Base-by-base conservation (phyloP, 352 stramenopile genomes). In the Pythium rhizo-oryzae region DNA sequence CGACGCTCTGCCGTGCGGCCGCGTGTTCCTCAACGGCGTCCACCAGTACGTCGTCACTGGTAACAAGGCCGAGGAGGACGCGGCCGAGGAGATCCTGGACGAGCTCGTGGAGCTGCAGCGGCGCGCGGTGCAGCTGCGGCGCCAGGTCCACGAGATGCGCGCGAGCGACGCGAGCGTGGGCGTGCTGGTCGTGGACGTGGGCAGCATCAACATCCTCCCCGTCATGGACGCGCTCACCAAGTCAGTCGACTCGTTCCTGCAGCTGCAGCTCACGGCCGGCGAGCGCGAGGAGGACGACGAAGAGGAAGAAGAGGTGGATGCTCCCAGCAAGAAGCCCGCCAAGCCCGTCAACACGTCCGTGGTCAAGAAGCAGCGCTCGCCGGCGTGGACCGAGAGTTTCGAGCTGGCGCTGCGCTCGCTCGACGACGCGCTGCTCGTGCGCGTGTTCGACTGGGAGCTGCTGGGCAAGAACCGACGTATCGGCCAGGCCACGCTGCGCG, bases 11-110 rank as follows among this genome's bases (percentile, higher is more conserved):
- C 71, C 81, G 23, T 24, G 53, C 0, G 86, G 86, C 2, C 82
- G 74, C 30, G 78, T 92, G 1, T 93, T 91, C 57, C 80, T 92
- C 65, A 92, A 92, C 44, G 86, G 86, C 33, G 77, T 94, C 0
- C 81, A 84, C 13, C 63, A 72, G 44, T 93, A 90, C 56, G 65
- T 93, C 19, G 74, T 92, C 33, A 93, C 81, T 19, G 86, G 86
- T 24, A 78, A 92, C 72, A 84, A 87, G 39, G 62, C 59, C 16
- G 86, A 92, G 44, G 76, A 92, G 65, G 86, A 92, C 58, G 80
- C 77, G 15, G 84, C 81, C 8, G 84, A 92, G 54, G 86, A 94
- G 23, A 58, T 94, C n/a, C 70, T 81, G 15, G 86, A 92, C 11
- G 82, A 92, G 54, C 75, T 87, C 39, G 54, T 63, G 16, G 54